Conservation (phyloP, 179 eudicot species). For the Corrigiola litoralis region DNA sequence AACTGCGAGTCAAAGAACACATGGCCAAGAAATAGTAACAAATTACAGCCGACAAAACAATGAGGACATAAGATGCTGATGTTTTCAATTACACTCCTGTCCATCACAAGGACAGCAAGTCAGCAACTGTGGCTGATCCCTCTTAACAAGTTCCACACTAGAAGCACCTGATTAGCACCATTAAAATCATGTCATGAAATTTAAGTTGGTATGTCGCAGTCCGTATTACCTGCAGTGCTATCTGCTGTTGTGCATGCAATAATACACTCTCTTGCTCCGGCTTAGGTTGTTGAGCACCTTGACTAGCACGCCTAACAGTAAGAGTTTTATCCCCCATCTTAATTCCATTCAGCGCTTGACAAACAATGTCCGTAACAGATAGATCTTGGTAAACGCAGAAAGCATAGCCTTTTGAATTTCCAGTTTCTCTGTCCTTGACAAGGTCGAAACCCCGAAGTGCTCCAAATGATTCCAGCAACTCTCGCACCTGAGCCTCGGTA, state of each 20-base stretch:
- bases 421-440: slow-evolving; percentile 96
- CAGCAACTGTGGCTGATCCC: too few relatives aligned
- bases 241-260: slow-evolving; percentile 92
- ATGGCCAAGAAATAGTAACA: too few relatives aligned
- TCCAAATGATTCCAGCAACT: slow-evolving; percentile 92
- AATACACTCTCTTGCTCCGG: slow-evolving; percentile 95
- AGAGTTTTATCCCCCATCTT: slow-evolving; percentile 86
- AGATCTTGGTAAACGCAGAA: slow-evolving; percentile 92
- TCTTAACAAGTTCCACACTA: too few relatives aligned
- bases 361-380: slow-evolving; percentile 84
- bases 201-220: too few relatives aligned
- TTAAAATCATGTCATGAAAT: too few relatives aligned
- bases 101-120: too few relatives aligned
- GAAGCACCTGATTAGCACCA: too few relatives aligned
- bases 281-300: slow-evolving; percentile 80
- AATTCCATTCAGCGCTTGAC: slow-evolving; percentile 95
- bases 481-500: slow-evolving; percentile 88
- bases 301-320: slow-evolving; percentile 96
- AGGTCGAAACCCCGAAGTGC: slow-evolving; percentile 89
- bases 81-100: too few relatives aligned
- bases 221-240: slow-evolving; percentile 70
- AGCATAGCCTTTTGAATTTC: slow-evolving; percentile 98
- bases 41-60: too few relatives aligned
- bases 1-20: too few relatives aligned
- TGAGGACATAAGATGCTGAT: too few relatives aligned